Conservation (phyloP, 73 alveolate species). For the Tetrahymena malaccensis region DNA sequence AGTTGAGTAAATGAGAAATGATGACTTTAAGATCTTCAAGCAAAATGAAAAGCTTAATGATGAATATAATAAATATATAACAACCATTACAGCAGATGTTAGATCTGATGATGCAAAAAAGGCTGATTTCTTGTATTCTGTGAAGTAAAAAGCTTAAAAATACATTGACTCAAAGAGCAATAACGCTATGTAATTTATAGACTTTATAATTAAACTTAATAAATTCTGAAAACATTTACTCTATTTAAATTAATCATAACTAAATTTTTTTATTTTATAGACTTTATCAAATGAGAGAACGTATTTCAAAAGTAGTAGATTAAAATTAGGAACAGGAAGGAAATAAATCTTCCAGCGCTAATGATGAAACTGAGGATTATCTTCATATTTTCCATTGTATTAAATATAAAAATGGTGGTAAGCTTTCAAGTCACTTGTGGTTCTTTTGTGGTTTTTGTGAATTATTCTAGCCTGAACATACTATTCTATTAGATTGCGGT, state of each 20-base stretch:
- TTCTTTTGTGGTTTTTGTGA: slow-evolving; percentile 43
- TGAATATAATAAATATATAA: neutral
- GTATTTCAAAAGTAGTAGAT: neutral
- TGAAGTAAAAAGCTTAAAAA: neutral
- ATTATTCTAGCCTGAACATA: slow-evolving; percentile 23
- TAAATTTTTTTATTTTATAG: neutral
- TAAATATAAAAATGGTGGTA: slow-evolving; percentile 30
- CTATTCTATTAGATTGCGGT: slow-evolving; percentile 39
- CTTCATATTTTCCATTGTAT: slow-evolving; percentile 28
- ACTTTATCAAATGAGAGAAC: neutral
- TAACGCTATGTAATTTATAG: neutral
- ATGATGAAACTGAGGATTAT: neutral
- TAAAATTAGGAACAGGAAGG: neutral
- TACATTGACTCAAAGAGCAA: neutral
- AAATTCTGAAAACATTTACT: no score
- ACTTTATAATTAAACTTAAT: neutral
- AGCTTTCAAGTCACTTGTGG: slow-evolving; percentile 39
- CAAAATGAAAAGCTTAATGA: neutral
- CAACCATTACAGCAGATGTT: neutral
- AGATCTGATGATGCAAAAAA: neutral
- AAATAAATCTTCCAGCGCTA: neutral
- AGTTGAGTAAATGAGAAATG: neutral
- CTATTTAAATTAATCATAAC: no score
- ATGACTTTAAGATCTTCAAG: neutral
- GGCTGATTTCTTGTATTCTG: neutral